These are phyloP conservation scores for Tetrapisispora fleetii DNA, from an alignment of 805 yeast genomes.

Conservation along the genomic window DNA sequence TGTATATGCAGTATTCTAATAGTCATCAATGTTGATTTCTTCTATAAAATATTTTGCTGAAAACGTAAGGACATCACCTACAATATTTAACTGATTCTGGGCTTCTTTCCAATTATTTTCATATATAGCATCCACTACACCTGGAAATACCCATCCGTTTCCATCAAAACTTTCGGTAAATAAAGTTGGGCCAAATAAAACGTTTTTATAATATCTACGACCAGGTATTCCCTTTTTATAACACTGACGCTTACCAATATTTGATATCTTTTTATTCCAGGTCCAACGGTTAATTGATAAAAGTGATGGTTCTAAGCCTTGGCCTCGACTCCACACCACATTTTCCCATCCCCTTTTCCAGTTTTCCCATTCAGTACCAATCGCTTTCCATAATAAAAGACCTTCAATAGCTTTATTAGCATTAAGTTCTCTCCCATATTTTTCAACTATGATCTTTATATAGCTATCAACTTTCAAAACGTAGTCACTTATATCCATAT, in stretches of 20 bases:
- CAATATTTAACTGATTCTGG: slow-evolving; percentile 39
- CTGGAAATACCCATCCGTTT: slow-evolving; percentile 59
- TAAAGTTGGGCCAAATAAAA: slow-evolving; percentile 56
- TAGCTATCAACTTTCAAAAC: slow-evolving; percentile 36
- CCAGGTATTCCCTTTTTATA: slow-evolving; percentile 34
- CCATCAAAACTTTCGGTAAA: slow-evolving; percentile 43
- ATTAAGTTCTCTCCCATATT: slow-evolving; percentile 16
- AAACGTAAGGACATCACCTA: slow-evolving; percentile 30
- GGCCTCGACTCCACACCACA: slow-evolving; percentile 34
- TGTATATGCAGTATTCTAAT: background rate
- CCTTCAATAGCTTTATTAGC: slow-evolving; percentile 26
- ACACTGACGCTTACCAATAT: slow-evolving; percentile 43
- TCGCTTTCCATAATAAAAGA: slow-evolving; percentile 32
- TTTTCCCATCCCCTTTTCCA: slow-evolving; percentile 57
- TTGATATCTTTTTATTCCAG: slow-evolving; percentile 57
- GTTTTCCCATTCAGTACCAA: slow-evolving; percentile 38
- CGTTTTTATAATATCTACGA: slow-evolving; percentile 60
- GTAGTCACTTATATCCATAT: slow-evolving; percentile 45
- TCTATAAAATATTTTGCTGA: slow-evolving; percentile 22
- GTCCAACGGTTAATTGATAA: slow-evolving; percentile 60
- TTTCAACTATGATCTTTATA: slow-evolving; percentile 34
- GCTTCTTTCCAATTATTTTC: slow-evolving; percentile 41
- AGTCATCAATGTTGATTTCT: slow-evolving; percentile 10
- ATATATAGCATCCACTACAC: slow-evolving; percentile 58
- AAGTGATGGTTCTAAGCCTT: slow-evolving; percentile 58